Percentiles rank a stretch among this genome's conserved stretches.
Evolutionary conservation across 805 yeast genomes (phyloP).

Genomic region (Schwanniomyces occidentalis): DNA sequence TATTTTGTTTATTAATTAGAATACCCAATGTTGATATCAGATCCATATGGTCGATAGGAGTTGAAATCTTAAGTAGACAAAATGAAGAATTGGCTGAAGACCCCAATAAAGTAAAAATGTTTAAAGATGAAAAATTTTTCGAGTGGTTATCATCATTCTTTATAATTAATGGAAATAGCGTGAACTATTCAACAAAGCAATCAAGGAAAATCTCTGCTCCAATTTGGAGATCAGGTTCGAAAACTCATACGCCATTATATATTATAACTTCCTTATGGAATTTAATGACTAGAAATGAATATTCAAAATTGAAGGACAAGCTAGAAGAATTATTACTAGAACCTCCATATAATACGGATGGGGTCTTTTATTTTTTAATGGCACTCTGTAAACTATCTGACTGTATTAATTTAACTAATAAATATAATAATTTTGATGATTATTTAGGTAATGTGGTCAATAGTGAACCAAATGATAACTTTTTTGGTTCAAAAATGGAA

Average conservation of each 20-base stretch:
- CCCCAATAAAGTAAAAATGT: slow-evolving; percentile 3
- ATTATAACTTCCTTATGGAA: slow-evolving; percentile 44
- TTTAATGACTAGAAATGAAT: slow-evolving; percentile 35
- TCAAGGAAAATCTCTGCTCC: slow-evolving; percentile 26
- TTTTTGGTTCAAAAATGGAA: slow-evolving; percentile 6
- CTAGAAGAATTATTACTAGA: slow-evolving; percentile 38
- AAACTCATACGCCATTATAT: slow-evolving; percentile 42
- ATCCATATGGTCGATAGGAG: slow-evolving; percentile 63
- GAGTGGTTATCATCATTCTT: slow-evolving; percentile 37
- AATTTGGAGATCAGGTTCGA: slow-evolving; percentile 41
- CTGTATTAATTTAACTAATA: slow-evolving; percentile 18
- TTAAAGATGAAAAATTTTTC: slow-evolving; percentile 33
- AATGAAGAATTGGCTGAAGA: slow-evolving; percentile 4
- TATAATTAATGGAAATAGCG: slow-evolving; percentile 11
- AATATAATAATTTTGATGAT: slow-evolving; percentile 3
- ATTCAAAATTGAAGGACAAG: slow-evolving; percentile 30
- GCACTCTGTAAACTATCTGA: slow-evolving; percentile 30
- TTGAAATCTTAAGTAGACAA: slow-evolving; percentile 47
- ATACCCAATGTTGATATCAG: slow-evolving; percentile 52
- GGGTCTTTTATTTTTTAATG: slow-evolving; percentile 37
- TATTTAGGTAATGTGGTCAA: slow-evolving; percentile 4
- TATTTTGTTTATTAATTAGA: slow-evolving; percentile 51
- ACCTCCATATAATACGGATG: slow-evolving; percentile 45
- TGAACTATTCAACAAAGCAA: slow-evolving; percentile 8
- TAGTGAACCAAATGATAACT: slow-evolving; percentile 1